A percentile compares a stretch with the other conserved stretches of the same genome.
Evolutionary conservation across 306 rosid genomes (phyloP).

Genomic region (Vachellia collinsii): DNA sequence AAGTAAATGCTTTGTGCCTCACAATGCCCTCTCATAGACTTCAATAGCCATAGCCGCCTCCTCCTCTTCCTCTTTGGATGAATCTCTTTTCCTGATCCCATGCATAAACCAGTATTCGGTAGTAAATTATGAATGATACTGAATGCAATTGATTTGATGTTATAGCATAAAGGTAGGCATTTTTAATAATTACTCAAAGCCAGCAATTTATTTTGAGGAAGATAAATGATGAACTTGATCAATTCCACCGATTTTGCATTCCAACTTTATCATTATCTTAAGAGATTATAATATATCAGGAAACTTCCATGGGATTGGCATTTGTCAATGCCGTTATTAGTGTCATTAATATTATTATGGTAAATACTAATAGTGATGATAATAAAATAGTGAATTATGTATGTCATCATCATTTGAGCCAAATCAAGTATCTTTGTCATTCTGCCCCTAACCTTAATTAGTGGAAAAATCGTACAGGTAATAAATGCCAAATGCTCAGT

Average conservation of each 20-base stretch:
- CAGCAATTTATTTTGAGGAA: neutral
- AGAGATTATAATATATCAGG: neutral
- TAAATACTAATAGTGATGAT: constrained; percentile 21
- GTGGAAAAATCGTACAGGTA: neutral
- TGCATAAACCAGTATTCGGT: neutral
- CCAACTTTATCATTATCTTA: neutral
- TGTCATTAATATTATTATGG: neutral
- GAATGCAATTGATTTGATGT: neutral
- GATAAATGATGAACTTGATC: neutral
- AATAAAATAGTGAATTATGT: constrained; percentile 37
- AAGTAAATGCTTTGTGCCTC: neutral
- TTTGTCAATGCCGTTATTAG: neutral
- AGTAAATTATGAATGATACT: no score
- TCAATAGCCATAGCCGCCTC: neutral
- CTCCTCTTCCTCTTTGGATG: neutral
- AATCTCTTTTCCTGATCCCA: neutral
- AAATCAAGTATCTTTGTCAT: constrained; percentile 30
- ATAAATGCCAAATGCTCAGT: constrained; percentile 28
- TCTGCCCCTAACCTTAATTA: constrained; percentile 26
- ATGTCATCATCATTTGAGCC: constrained; percentile 30
- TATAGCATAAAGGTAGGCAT: no score
- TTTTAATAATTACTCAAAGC: neutral
- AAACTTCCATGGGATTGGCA: neutral
- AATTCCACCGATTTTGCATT: no score
- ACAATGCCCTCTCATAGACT: neutral